Evolutionary conservation across 2,329 filamentous ascomycete genomes (phyloP), one percentile per base, ranked within the genome.

Genomic region (Botryotinia convoluta): DNA sequence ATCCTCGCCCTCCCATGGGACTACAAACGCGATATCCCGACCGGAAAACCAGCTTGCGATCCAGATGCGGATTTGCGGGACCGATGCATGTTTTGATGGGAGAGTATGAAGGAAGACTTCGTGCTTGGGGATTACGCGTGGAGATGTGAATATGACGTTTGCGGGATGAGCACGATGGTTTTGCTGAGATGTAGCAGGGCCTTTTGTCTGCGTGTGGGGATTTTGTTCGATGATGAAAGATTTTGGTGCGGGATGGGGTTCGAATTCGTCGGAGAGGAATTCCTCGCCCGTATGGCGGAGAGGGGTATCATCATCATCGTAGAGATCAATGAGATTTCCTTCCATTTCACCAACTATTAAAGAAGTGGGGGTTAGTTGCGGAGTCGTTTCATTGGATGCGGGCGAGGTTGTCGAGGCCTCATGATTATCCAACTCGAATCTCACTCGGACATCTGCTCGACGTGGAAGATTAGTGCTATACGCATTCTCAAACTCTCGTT

Each of bases 31-130:
- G 29, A 70, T n/a, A 0, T 70, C 39, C 8, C 68, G 39, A 4
- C 68, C 68, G 9, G 44, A 10, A n/a, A 70, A 63, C 68, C 68
- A 70, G 9, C 54, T 70, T 14, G 39, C 7, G 39, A 70, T 70
- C 54, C 68, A 70, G 22, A 2, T 4, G 8, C 68, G 54, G 32
- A 70, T 42, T 14, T 63, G 32, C 0, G 14, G 14, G 22, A 44
- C 18, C 6, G 42, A 44, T 20, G 42, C 42, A 7, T 44, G 42
- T 18, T 2, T 18, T 6, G 42, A 18, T 44, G 54, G 54, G 2
- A 70, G 68, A 3, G 14, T 62, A 0, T 70, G 35, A 0, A 70
- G 4, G 39, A 70, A 70, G 8, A 63, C 22, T 70, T 70, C 68
- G 42, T 48, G 59, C 29, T 42, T 44, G n/a, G 20, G 54, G 3